Base-by-base conservation (phyloP, 768 basidiomycete genomes). In the Lactarius hengduanensis region DNA sequence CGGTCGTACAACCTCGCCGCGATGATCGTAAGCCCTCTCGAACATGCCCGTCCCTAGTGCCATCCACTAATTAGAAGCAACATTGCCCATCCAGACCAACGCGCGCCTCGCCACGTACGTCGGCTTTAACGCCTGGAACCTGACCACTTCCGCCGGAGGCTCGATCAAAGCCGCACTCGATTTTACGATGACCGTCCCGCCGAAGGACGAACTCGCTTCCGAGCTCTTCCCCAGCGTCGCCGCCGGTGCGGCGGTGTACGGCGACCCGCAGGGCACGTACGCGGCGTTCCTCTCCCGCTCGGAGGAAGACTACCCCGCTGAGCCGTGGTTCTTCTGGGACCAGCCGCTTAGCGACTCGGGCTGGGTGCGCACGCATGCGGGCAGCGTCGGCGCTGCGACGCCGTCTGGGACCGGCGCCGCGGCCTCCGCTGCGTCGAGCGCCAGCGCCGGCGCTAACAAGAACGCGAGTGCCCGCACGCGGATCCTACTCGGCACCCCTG, bases 1-100 rank as follows among this genome's bases (percentile, higher is more conserved):
- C 72, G 77, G 18, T 61, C 66, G 2, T 78, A 74, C 69, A 78
- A 78, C 61, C 70, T 77, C 13, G 74, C 71, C 18, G 77, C 77
- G 6, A 71, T 78, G 70, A 67, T 74, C 45, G 74, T 75, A 70
- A n/a, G 69, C n/a, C 20, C 20, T n/a, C 2, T 30, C 20, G 3
- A 28, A 28, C 43, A 4, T 34, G 62, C 50, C 60, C 76, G 34
- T 34, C 57, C 7, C n/a, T 3, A 9, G 13, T n/a, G 64, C 41
- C 18, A 18, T 10, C 43, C n/a, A 32, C 53, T 60, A 28, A 59
- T 30, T 3, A 59, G 30, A 22, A 38, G 2, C 6, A 40, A 20
- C 30, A 8, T n/a, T 43, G 9, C 28, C 16, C 45, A 13, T 22
- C 40, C 47, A 71, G 70, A 71, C 69, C 56, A 73, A 73, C 68